Base-by-base conservation (phyloP, 1,139 yeast species). In the Geotrichum klebahnii region DNA sequence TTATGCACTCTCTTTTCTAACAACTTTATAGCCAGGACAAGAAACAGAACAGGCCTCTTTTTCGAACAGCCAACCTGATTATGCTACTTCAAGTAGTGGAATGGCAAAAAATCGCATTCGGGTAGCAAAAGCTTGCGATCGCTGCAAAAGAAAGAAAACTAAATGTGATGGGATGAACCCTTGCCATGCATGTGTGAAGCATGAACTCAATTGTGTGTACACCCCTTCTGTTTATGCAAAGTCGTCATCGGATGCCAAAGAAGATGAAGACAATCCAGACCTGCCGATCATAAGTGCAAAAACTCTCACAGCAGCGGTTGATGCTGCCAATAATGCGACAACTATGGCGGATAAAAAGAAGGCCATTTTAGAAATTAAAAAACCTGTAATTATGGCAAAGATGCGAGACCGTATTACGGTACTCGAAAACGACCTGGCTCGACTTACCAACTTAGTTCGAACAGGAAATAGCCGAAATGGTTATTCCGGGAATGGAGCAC, bases 81-180 rank as follows among this genome's bases (percentile, higher is more conserved):
- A 26, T 6, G 5, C 29, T 6, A 5, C 34, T 8, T 16, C 34
- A 31, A 6, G 22, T 22, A n/a, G 20, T 10, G 24, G 36, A 19
- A 42, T n/a, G 42, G 4, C n/a, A 8, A 44, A 37, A 26, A 35
- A 43, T 38, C 46, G 55, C 29, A 44, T 54, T n/a, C 47, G 52
- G 14, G 85, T 80, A 2, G 71, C 73, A 44, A 75, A 74, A 55
- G 86, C 86, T 1, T 81, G 86, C 59, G 81, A 76, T 53, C 68
- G 81, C 22, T 81, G 86, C 64, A 70, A 82, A 56, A 67, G 71
- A 28, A 81, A 79, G 53, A 81, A 81, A 62, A 79, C 79, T 54
- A 81, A 81, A 60, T 81, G 86, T 60, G 75, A 80, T 44, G 85
- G 85, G 1, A 68, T 72, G 19, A 62, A 61, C 42, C 85, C 86